Conservation (phyloP, 2,329 filamentous ascomycete genomes). For the Lithohypha guttulata region DNA sequence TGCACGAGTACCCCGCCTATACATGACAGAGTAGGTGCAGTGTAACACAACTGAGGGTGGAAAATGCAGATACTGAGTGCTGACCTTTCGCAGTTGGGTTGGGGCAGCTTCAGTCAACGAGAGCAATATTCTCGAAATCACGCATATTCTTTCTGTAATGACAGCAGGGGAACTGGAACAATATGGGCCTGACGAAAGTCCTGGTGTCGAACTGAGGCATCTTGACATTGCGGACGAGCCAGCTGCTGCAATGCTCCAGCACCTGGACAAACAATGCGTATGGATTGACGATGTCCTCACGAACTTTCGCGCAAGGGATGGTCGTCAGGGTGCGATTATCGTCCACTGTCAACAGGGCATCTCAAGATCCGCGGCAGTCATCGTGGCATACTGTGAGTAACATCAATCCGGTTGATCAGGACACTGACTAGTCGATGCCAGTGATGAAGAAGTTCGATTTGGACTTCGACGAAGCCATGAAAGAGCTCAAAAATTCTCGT, state of each 20-base stretch:
- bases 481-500: slow-evolving; percentile 14
- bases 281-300: slow-evolving; percentile 16
- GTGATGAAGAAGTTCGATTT: slow-evolving; percentile 19
- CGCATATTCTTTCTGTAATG: slow-evolving; percentile 12
- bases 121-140: slow-evolving; percentile 11
- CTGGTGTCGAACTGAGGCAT: slow-evolving; percentile 11
- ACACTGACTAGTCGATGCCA: slow-evolving; percentile 2
- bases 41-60: background rate
- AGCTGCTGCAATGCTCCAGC: slow-evolving; percentile 17
- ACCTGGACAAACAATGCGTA: slow-evolving; percentile 17
- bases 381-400: slow-evolving; percentile 21
- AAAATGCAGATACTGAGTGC: background rate
- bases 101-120: slow-evolving; percentile 11
- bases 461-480: slow-evolving; percentile 14
- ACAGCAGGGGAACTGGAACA: slow-evolving; percentile 8
- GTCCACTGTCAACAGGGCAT: slow-evolving; percentile 22
- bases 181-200: slow-evolving; percentile 4
- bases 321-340: slow-evolving; percentile 11
- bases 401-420: background rate
- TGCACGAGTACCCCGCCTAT: slow-evolving; percentile 11
- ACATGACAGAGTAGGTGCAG: slow-evolving; percentile 16
- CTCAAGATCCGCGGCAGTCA: slow-evolving; percentile 18
- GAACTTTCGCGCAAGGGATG: background rate
- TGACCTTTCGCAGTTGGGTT: slow-evolving; percentile 12
- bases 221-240: slow-evolving; percentile 21